Conservation (phyloP, 2,329 filamentous ascomycete species). For the Trichoderma afroharzianum region DNA sequence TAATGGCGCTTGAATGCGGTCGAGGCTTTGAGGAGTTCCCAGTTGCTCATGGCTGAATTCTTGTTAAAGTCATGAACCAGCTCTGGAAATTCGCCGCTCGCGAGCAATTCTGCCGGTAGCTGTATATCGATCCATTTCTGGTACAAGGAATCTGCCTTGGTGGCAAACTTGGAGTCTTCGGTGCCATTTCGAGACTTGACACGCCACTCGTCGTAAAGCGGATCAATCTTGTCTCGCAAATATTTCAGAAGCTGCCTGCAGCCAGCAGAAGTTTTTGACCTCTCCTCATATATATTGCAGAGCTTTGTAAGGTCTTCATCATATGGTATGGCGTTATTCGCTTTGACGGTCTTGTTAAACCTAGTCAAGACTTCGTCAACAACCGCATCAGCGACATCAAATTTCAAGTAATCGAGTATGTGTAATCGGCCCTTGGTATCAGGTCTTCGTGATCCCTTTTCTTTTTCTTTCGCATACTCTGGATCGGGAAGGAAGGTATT, state of each 20-base stretch:
- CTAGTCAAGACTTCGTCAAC: conserved; percentile 37
- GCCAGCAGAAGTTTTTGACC: conserved; percentile 26
- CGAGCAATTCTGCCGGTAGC: conserved; percentile 29
- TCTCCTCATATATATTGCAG: conserved; percentile 33
- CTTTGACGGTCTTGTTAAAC: conserved; percentile 28
- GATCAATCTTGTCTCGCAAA: conserved; percentile 34
- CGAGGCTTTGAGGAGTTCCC: conserved; percentile 51
- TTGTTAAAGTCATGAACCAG: conserved; percentile 29
- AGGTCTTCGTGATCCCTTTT: conserved; percentile 16
- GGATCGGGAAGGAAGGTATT: conserved; percentile 33
- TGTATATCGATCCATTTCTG: conserved; percentile 42
- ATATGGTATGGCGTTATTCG: not conserved
- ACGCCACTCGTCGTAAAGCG: conserved; percentile 35
- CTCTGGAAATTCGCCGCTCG: conserved; percentile 18
- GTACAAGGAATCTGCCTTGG: conserved; percentile 35
- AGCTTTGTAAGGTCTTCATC: conserved; percentile 22
- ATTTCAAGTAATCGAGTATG: conserved; percentile 62
- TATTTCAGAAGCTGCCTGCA: conserved; percentile 31
- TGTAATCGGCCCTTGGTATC: conserved; percentile 35
- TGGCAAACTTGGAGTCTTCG: conserved; percentile 20
- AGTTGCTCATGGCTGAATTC: conserved; percentile 34
- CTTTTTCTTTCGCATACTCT: conserved; percentile 39
- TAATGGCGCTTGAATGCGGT: conserved; percentile 42
- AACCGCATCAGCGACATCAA: conserved; percentile 43
- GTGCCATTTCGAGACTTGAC: conserved; percentile 11